These are phyloP conservation scores for Russula ochroleuca DNA, from an alignment of 768 basidiomycete species.

Conservation along the genomic window DNA sequence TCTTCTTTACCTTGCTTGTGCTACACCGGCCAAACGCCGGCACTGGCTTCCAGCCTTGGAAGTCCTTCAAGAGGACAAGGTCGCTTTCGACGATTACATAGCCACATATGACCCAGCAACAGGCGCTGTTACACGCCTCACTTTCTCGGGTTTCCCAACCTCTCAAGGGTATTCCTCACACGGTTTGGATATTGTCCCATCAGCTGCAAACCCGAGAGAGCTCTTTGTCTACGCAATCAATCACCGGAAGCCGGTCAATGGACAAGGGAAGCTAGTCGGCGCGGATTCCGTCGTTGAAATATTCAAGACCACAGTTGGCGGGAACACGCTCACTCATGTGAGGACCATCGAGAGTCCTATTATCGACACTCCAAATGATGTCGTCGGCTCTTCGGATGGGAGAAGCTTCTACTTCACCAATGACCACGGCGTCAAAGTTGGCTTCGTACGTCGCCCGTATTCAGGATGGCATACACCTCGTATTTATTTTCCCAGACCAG, in stretches of 20 bases:
- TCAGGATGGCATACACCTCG: neutral
- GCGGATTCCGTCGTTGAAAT: slow-evolving; percentile 71
- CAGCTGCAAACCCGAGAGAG: slow-evolving; percentile 42
- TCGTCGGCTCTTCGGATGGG: slow-evolving; percentile 63
- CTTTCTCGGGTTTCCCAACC: slow-evolving; percentile 32
- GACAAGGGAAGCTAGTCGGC: slow-evolving; percentile 44
- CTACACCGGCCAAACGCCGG: slow-evolving; percentile 43
- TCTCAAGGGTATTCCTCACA: slow-evolving; percentile 50
- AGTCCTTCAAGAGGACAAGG: slow-evolving; percentile 38
- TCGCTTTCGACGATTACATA: slow-evolving; percentile 49
- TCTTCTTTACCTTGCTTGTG: slow-evolving; percentile 60
- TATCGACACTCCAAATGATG: slow-evolving; percentile 64
- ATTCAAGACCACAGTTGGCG: slow-evolving; percentile 51
- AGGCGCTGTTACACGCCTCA: slow-evolving; percentile 43
- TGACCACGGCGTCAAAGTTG: slow-evolving; percentile 52
- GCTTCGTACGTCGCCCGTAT: slow-evolving; percentile 41
- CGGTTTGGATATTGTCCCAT: slow-evolving; percentile 66
- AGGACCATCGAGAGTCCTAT: slow-evolving; percentile 53
- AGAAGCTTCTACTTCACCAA: slow-evolving; percentile 68
- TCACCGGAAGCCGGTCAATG: slow-evolving; percentile 52
- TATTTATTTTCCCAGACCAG: neutral
- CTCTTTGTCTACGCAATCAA: slow-evolving; percentile 70
- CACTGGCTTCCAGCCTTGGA: slow-evolving; percentile 50
- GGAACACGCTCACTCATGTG: slow-evolving; percentile 46
- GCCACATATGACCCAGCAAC: slow-evolving; percentile 54